Conservation (phyloP, 345 rosid species). For the Ricinus communis region DNA sequence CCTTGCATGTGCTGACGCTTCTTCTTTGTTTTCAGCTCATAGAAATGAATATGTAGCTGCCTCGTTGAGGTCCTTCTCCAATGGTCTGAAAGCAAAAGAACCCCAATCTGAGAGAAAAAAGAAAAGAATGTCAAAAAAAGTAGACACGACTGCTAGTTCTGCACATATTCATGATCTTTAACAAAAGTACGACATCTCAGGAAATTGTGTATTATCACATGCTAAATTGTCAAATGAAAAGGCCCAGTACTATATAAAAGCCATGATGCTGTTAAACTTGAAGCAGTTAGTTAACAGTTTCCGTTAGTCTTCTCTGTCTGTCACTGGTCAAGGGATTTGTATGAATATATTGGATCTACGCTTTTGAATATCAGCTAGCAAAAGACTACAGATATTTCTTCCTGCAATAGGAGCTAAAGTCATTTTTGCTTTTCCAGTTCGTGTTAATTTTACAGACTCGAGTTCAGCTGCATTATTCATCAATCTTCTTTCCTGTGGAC, state of each 20-base stretch:
- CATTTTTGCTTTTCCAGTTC: neutral
- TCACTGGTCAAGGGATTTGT: neutral
- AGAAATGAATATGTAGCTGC: conserved; percentile 67
- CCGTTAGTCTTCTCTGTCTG: neutral
- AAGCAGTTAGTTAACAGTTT: neutral
- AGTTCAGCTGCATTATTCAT: neutral
- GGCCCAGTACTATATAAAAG: neutral
- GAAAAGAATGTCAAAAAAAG: conserved; percentile 54
- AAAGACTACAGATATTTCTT: too few relatives aligned
- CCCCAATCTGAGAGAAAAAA: conserved; percentile 73
- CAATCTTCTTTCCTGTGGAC: neutral
- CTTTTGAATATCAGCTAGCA: neutral
- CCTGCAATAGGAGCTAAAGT: neutral
- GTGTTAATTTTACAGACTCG: neutral
- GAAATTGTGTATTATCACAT: neutral
- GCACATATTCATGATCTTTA: conserved; percentile 15
- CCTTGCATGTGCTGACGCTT: neutral
- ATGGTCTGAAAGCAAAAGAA: conserved; percentile 68
- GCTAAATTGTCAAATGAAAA: neutral
- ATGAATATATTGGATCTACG: neutral
- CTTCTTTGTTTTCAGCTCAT: conserved; percentile 57
- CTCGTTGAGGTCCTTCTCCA: conserved; percentile 57
- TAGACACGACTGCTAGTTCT: conserved; percentile 31
- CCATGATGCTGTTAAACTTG: neutral
- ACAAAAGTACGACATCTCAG: neutral